Evolutionary conservation across 352 stramenopile genomes (phyloP), one percentile per base, ranked within the genome.

Genomic region (Hyaloperonospora brassicae): DNA sequence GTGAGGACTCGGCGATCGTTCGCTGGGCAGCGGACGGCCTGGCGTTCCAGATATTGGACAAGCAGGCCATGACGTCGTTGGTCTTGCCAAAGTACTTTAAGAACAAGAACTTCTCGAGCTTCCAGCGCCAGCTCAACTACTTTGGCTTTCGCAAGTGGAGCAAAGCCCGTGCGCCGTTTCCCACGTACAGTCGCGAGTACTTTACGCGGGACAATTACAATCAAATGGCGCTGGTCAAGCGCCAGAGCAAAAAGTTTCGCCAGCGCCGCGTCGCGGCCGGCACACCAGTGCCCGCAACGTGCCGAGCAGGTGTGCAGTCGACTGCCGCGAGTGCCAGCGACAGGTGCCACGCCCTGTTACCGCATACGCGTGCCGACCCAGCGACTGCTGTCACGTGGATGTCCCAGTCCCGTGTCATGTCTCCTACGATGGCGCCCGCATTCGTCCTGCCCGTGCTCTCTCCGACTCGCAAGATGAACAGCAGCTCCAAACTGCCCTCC

Each of bases 31-130:
- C 79, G 1, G 79, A 93, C 57, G 79, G 77, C 23, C 57, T 82
- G 52, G 74, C 79, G 13, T 93, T 94, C 64, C 70, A 92, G 62
- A 94, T 94, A 54, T 61, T 87, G 36, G 81, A 95, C 72, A 91
- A 89, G 66, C 66, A 78, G 8, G 70, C 73, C 24, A 75, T 98
- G 45, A 93, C 95, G 50, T 64, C 85, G 22, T 76, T 93, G 64
- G 80, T 98, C 35, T 68, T 98, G 22, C 89, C 92, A 13, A 86
- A 87, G 53, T 98, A 97, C 71, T 98, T 98, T 55, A 97, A 97
- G 69, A 95, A 98, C 73, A 89, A 92, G 60, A 96, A 93, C 64
- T 98, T 97, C 69, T 91, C 93, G n/a, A 97, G 89, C 50, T 95
- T 98, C 55, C 87, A 96, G 62, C 85, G 93, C 21, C 90, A 98